phyloP scores from a whole-genome alignment of 139 green algal genomes.

The Spirogloea muscicola region DNA sequence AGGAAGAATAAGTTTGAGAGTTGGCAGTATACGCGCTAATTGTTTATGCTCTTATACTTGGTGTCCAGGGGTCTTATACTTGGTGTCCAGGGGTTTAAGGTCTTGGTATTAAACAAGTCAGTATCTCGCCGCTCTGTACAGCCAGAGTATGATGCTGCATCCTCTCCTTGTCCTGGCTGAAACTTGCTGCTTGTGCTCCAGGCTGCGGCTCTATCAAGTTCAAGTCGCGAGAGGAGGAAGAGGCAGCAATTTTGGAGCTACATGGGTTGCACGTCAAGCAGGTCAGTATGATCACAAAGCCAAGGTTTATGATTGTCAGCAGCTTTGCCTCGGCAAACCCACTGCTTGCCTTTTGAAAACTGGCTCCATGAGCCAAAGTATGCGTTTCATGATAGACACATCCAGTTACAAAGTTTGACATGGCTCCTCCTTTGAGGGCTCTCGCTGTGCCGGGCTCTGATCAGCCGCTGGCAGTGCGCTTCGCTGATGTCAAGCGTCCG shows the following conservation, averaged over 20 bases:
- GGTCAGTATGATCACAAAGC: background rate
- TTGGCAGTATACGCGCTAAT: background rate
- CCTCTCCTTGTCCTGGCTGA: too few relatives aligned
- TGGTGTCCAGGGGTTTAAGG: background rate
- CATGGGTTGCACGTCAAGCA: slow-evolving; percentile 21
- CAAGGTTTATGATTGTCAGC: background rate
- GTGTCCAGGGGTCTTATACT: too few relatives aligned
- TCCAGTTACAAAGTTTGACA: too few relatives aligned
- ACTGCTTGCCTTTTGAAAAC: background rate
- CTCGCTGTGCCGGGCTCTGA: background rate
- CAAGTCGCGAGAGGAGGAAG: background rate
- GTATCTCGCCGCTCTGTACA: too few relatives aligned
- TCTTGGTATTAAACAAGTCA: too few relatives aligned
- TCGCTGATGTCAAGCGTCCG: background rate
- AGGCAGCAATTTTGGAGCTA: slow-evolving; percentile 4
- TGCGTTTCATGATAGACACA: too few relatives aligned
- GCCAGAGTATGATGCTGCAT: too few relatives aligned
- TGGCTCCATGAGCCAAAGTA: background rate
- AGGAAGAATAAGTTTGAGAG: too few relatives aligned
- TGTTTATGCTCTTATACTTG: too few relatives aligned
- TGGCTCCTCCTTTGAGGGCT: background rate
- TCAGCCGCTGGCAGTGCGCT: slow-evolving; percentile 1
- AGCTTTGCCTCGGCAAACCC: background rate
- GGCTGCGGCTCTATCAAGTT: slow-evolving; percentile 23
- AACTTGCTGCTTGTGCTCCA: too few relatives aligned